These are phyloP conservation scores for Termitomyces sp. DNA, from an alignment of 768 basidiomycete genomes.

Conservation along the genomic window DNA sequence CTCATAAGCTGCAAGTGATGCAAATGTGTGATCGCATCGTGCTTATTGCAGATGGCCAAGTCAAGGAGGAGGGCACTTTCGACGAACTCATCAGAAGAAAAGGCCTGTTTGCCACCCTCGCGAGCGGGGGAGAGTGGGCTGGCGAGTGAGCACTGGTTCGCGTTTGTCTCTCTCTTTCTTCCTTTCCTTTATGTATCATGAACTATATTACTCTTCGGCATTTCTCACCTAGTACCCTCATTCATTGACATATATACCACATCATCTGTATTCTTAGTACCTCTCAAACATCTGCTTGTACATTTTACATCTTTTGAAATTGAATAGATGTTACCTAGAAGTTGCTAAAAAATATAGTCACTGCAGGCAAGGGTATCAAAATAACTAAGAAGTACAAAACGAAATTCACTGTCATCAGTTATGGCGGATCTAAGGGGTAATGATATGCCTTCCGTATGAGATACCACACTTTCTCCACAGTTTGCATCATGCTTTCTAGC, in stretches of 20 bases:
- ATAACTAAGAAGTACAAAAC: neutral
- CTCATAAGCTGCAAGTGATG: constrained; percentile 91
- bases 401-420: neutral
- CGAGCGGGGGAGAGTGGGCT: constrained; percentile 50
- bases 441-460: constrained; percentile 46
- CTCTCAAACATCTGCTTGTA: neutral
- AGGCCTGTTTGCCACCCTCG: constrained; percentile 74
- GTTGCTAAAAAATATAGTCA: neutral
- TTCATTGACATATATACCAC: constrained; percentile 1
- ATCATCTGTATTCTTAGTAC: constrained; percentile 12
- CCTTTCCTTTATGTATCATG: neutral
- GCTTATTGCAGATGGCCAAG: constrained; percentile 69
- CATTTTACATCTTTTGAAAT: neutral
- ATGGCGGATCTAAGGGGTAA: constrained; percentile 50
- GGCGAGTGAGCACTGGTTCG: constrained; percentile 10
- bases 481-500: constrained; percentile 30
- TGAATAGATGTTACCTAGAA: neutral
- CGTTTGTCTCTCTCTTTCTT: constrained; percentile 1
- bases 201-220: constrained; percentile 2
- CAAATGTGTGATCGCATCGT: constrained; percentile 85
- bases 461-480: constrained; percentile 39
- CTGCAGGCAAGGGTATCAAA: neutral
- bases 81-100: constrained; percentile 59
- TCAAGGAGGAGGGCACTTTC: constrained; percentile 77
- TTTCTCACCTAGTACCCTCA: constrained; percentile 4